Percentiles rank a stretch among this genome's conserved stretches.
Evolutionary conservation across 305 asterid species (phyloP).

Genomic region (Plantago coronopus): DNA sequence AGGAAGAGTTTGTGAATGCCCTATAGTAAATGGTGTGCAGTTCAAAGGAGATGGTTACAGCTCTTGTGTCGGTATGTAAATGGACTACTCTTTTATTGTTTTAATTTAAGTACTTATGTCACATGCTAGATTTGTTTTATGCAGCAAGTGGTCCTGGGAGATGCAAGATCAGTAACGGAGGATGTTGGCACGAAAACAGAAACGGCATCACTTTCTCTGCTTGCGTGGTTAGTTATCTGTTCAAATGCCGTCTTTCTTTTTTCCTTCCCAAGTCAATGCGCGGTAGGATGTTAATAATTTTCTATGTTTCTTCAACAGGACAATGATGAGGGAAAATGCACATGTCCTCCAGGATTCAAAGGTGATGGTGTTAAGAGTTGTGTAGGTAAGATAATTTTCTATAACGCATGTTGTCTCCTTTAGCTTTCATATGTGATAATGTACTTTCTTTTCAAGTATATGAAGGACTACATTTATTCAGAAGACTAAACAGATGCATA

Average conservation of each 20-base stretch:
- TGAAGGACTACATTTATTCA: no score
- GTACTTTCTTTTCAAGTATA: background rate
- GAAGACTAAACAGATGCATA: background rate
- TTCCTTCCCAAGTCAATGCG: background rate
- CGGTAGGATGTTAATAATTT: constrained; percentile 5
- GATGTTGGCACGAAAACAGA: constrained; percentile 65
- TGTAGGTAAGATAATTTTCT: constrained; percentile 39
- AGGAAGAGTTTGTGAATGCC: constrained; percentile 96
- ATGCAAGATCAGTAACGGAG: constrained; percentile 70
- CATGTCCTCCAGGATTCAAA: constrained; percentile 66
- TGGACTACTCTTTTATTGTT: no score
- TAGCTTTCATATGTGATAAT: no score
- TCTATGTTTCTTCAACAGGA: constrained; percentile 37
- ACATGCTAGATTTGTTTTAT: background rate
- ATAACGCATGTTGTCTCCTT: background rate
- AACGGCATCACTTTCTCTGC: constrained; percentile 58
- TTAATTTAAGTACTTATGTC: no score
- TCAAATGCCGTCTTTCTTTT: constrained; percentile 5
- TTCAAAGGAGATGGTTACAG: constrained; percentile 94
- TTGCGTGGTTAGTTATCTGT: constrained; percentile 43
- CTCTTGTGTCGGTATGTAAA: constrained; percentile 61
- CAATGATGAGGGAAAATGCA: constrained; percentile 49
- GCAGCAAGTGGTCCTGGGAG: constrained; percentile 76
- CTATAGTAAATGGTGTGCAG: constrained; percentile 83
- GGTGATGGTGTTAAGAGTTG: constrained; percentile 70